Percentiles rank a stretch among this genome's conserved stretches.
phyloP scores from a whole-genome alignment of 495 filamentous ascomycete genomes.

The Daldinia caldariorum region DNA sequence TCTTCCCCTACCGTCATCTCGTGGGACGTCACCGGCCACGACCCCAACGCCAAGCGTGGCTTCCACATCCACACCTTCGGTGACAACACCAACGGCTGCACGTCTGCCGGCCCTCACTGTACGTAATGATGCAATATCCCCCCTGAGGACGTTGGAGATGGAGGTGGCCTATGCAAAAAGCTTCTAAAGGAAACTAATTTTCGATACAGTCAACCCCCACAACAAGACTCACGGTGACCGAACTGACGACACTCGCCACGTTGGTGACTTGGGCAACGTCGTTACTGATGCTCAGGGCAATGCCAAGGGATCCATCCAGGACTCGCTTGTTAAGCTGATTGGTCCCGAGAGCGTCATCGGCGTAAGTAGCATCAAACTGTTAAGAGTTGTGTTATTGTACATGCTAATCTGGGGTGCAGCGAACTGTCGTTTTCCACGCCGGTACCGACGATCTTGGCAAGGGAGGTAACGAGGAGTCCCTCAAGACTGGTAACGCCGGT shows the following conservation, averaged over 20 bases:
- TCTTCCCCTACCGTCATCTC: constrained; percentile 81
- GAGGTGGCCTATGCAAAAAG: neutral
- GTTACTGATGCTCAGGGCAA: constrained; percentile 92
- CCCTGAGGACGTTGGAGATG: neutral
- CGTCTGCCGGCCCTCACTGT: constrained; percentile 96
- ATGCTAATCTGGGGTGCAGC: constrained; percentile 59
- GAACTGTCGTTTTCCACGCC: constrained; percentile 92
- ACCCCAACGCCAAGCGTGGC: constrained; percentile 93
- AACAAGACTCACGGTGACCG: constrained; percentile 92
- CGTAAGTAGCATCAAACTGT: constrained; percentile 64
- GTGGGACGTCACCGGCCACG: constrained; percentile 92
- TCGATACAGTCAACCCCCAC: constrained; percentile 85
- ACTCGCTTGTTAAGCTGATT: constrained; percentile 90
- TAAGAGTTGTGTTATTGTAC: neutral
- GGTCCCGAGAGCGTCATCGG: constrained; percentile 95
- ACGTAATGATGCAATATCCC: constrained; percentile 49
- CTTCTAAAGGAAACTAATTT: constrained; percentile 14
- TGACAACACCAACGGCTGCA: constrained; percentile 99
- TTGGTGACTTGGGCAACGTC: constrained; percentile 97
- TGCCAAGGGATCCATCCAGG: constrained; percentile 75
- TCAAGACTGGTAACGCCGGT: constrained; percentile 98
- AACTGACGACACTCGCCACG: constrained; percentile 82
- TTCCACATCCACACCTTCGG: constrained; percentile 99
- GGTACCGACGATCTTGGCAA: constrained; percentile 96
- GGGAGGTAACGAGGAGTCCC: constrained; percentile 89